Evolutionary conservation across 768 basidiomycete species (phyloP).

Genomic region (Leucosporidium scottii): DNA sequence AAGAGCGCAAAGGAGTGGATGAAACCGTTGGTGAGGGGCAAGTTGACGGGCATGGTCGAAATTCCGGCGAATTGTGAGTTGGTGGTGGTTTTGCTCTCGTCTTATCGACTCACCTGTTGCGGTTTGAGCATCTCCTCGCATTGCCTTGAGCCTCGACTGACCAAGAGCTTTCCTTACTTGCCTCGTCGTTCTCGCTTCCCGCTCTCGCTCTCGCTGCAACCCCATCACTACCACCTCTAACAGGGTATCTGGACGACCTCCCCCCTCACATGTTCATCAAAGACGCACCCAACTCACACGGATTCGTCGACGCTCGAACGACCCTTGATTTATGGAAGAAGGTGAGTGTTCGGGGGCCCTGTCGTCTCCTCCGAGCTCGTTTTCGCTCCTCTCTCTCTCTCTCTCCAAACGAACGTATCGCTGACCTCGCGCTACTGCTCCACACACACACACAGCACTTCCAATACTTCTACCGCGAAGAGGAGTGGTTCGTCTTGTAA

Average conservation of each 20-base stretch:
- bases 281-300: slow-evolving; percentile 53
- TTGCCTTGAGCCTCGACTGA: neutral
- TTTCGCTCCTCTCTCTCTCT: no score
- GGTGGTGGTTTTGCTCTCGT: no score
- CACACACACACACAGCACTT: no score
- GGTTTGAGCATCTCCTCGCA: no score
- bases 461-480: slow-evolving; percentile 53
- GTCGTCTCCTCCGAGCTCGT: no score
- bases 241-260: slow-evolving; percentile 56
- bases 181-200: neutral
- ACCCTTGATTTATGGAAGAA: slow-evolving; percentile 72
- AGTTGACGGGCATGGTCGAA: slow-evolving; percentile 55
- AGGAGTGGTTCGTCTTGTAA: slow-evolving; percentile 12
- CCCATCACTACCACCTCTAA: no score
- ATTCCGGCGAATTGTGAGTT: slow-evolving; percentile 57
- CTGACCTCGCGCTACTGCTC: no score
- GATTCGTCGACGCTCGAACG: slow-evolving; percentile 56
- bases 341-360: neutral
- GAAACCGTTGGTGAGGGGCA: slow-evolving; percentile 61
- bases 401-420: no score
- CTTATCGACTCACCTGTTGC: no score
- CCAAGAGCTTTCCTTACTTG: neutral
- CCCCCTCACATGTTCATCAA: slow-evolving; percentile 55
- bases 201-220: slow-evolving; percentile 28
- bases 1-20: slow-evolving; percentile 60